A percentile compares a stretch with the other conserved stretches of the same genome.
phyloP scores from a whole-genome alignment of 2,329 filamentous ascomycete species.

The Zasmidium angulare region DNA sequence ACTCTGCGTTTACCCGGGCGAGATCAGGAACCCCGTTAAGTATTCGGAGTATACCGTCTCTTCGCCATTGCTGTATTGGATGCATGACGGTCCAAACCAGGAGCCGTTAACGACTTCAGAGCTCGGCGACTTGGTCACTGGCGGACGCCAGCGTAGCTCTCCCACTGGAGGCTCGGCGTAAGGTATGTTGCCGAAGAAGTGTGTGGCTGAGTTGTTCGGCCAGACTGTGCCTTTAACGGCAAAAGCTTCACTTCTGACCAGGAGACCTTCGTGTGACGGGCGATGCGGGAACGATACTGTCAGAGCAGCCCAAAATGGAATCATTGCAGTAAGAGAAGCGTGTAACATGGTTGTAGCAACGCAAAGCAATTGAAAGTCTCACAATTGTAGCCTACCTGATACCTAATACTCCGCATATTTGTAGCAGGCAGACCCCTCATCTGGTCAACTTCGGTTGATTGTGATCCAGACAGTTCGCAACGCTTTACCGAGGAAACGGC shows the following conservation, averaged over 20 bases:
- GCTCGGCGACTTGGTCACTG: slow-evolving; percentile 17
- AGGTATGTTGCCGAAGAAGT: slow-evolving; percentile 20
- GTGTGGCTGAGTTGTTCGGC: slow-evolving; percentile 14
- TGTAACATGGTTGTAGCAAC: too few relatives aligned
- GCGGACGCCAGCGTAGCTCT: slow-evolving; percentile 13
- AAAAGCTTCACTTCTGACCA: slow-evolving; percentile 10
- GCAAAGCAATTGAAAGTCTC: too few relatives aligned
- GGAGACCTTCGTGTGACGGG: background rate
- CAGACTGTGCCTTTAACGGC: slow-evolving; percentile 15
- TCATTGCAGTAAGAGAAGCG: background rate
- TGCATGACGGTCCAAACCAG: slow-evolving; percentile 18
- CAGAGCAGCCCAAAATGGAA: background rate
- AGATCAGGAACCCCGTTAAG: slow-evolving; percentile 11
- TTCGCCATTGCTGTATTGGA: slow-evolving; percentile 16
- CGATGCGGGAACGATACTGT: background rate
- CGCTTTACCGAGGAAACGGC: background rate
- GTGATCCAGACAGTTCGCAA: background rate
- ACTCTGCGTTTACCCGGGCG: slow-evolving; percentile 11
- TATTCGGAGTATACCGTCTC: slow-evolving; percentile 14
- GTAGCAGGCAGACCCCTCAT: background rate
- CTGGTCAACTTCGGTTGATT: background rate
- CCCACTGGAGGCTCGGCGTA: slow-evolving; percentile 15
- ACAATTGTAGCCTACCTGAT: too few relatives aligned
- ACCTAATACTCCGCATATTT: too few relatives aligned
- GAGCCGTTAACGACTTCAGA: slow-evolving; percentile 15